phyloP scores from a whole-genome alignment of 305 asterid genomes.

The Monarda citriodora region DNA sequence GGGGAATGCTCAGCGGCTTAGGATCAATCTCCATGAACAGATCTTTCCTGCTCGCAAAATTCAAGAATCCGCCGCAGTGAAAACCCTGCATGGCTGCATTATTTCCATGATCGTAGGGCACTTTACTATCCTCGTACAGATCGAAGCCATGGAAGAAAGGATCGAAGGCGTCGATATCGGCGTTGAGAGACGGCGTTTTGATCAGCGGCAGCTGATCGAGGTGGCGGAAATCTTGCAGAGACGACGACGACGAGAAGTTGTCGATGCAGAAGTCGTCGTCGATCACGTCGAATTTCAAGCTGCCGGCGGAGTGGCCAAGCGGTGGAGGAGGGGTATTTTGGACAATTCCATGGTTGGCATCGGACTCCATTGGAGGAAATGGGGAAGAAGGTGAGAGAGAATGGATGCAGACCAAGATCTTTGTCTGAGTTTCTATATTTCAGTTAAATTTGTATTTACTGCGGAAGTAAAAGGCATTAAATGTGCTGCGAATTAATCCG shows the following conservation, averaged over 20 bases:
- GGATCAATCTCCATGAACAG: conserved; percentile 23
- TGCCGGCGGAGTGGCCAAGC: conserved; percentile 26
- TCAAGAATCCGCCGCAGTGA: conserved; percentile 29
- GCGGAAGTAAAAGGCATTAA: conserved; percentile 39
- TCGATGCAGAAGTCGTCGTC: conserved; percentile 39
- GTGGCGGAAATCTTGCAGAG: conserved; percentile 59
- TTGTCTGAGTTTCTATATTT: conserved; percentile 26
- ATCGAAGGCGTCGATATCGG: conserved; percentile 36
- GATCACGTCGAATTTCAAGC: neutral
- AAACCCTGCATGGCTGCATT: conserved; percentile 32
- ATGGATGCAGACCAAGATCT: conserved; percentile 24
- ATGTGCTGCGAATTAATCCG: conserved; percentile 30
- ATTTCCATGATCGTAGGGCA: conserved; percentile 30
- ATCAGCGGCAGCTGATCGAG: conserved; percentile 39
- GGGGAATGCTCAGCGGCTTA: conserved; percentile 6
- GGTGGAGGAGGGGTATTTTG: conserved; percentile 31
- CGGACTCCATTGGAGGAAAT: conserved; percentile 49
- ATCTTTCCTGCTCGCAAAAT: conserved; percentile 19
- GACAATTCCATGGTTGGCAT: conserved; percentile 7
- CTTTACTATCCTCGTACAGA: conserved; percentile 31
- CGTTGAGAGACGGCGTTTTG: conserved; percentile 33
- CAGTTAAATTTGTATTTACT: conserved; percentile 40
- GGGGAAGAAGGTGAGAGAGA: conserved; percentile 8
- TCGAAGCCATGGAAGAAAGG: conserved; percentile 38
- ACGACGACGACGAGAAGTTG: conserved; percentile 27